Base-by-base conservation (phyloP, 75 land plant genomes). In the Cunninghamia lanceolata region DNA sequence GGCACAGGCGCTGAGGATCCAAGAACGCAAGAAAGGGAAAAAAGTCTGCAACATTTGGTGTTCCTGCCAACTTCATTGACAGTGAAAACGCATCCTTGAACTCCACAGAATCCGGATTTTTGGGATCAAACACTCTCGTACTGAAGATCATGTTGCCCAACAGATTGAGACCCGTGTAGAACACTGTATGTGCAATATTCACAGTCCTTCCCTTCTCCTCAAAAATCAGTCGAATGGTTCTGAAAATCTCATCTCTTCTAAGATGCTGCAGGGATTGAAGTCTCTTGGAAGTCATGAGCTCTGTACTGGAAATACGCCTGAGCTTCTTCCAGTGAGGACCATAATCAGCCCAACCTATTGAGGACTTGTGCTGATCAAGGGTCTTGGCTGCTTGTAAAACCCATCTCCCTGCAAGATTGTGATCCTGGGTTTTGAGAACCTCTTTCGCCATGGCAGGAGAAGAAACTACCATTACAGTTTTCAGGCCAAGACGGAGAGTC, bases 211-310 rank as follows among this genome's bases (percentile, higher is more conserved):
- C 79, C 38, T 17, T 76, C 79, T 34, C 88, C 17, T 82, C 83
- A 88, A 36, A 88, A n/a, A 92, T 82, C 8, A 59, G 19, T 25
- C 52, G 86, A 30, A 87, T 36, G 13, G 88, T 71, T 4, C 53
- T 70, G 9, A 15, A 50, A 71, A 87, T 85, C 82, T 88, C 93
- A 0, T 88, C 89, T 21, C 50, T 38, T 13, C 93, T 88, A 6
- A 59, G 66, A 21, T 25, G 66, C 4, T 59, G n/a, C n/a, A 59
- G 66, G 25, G 66, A 4, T 59, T 59, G n/a, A n/a, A 59, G 28
- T 59, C 66, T 59, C 66, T 21, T 59, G 7, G 66, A 59, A 4
- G 59, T 54, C 59, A 59, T 25, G 66, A 59, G n/a, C 66, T 59
- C n/a, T 0, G n/a, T 59, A 6, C n/a, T 59, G 0, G n/a, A 21